Evolutionary conservation across 768 basidiomycete species (phyloP).

Genomic region (Gyrodon lividus): DNA sequence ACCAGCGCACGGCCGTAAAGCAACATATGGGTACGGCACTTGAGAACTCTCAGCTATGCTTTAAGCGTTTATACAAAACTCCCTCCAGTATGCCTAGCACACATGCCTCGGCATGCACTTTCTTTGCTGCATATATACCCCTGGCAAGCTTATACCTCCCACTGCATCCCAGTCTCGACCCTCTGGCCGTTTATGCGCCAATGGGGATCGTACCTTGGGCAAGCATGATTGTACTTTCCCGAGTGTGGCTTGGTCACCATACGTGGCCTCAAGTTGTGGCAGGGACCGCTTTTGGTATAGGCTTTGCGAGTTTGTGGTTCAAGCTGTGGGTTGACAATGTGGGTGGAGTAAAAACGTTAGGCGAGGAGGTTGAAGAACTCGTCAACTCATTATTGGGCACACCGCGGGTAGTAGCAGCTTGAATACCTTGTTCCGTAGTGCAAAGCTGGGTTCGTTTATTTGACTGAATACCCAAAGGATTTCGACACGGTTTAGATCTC

Average conservation of each 20-base stretch:
- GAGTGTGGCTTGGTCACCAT: slow-evolving; percentile 77
- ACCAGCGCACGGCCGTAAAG: slow-evolving; percentile 48
- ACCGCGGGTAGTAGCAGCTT: not conserved
- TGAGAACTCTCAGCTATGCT: not conserved
- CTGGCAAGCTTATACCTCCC: slow-evolving; percentile 60
- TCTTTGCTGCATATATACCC: slow-evolving; percentile 58
- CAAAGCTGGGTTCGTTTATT: not conserved
- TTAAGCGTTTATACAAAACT: not conserved
- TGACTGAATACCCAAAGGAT: not conserved
- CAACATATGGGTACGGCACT: slow-evolving; percentile 63
- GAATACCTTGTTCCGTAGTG: not conserved
- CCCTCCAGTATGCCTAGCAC: slow-evolving; percentile 76
- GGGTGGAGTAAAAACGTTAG: slow-evolving; percentile 20
- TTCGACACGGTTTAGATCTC: not conserved
- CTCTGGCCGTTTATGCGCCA: slow-evolving; percentile 34
- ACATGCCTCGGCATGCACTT: slow-evolving; percentile 69
- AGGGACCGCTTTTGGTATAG: slow-evolving; percentile 55
- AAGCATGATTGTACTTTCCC: slow-evolving; percentile 53
- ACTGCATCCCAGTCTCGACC: slow-evolving; percentile 52
- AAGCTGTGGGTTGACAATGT: slow-evolving; percentile 45
- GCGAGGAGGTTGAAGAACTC: slow-evolving; percentile 12
- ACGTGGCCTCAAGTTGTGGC: slow-evolving; percentile 66
- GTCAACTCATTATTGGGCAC: not conserved
- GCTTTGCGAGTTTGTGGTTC: slow-evolving; percentile 57
- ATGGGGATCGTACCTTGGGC: slow-evolving; percentile 57